Evolutionary conservation across 176 grass and related monocot species (phyloP), one percentile per base, ranked within the genome.

Genomic region (Eragrostis curvula): DNA sequence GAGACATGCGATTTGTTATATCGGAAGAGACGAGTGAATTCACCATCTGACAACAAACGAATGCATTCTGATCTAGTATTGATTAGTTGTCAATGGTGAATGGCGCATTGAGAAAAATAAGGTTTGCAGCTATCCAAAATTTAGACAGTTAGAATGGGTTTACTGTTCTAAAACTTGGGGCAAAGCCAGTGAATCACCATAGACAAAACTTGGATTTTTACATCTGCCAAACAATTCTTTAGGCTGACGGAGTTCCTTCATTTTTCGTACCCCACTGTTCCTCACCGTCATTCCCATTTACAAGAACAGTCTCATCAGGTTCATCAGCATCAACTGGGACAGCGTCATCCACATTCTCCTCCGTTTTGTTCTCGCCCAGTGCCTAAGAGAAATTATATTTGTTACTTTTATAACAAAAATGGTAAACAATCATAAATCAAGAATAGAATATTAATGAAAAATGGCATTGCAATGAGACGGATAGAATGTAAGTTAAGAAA

Each of bases 211-310:
- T 72, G 58, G 66, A 52, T 23, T 90, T 89, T 78, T 82, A 78
- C 58, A 67, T 71, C 77, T 51, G 73, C 58, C 58, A 86, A 89
- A 82, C 49, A 82, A 73, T 86, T 82, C 83, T 84, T 84, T 85
- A 89, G 66, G 87, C 65, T 82, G 87, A 85, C 9, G 65, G 70
- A 70, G 77, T 81, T 89, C 66, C 87, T 78, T 89, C 88, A 90
- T 86, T 94, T 77, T 92, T 88, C 73, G 18, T 94, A 92, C 85
- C 87, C 83, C 73, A 88, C 85, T 94, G 87, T 89, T 98, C 88
- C 90, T 98, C 96, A 87, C 82, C 85, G 70, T 98, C 90, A 78
- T 91, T 89, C 79, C 96, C 96, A 88, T 98, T 95, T 91, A 93
- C 87, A 87, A 93, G 85, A 77, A 85, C 81, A 1, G 79, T 82